Evolutionary conservation across 495 filamentous ascomycete species (phyloP).

Genomic region (Bombardia bombarda): DNA sequence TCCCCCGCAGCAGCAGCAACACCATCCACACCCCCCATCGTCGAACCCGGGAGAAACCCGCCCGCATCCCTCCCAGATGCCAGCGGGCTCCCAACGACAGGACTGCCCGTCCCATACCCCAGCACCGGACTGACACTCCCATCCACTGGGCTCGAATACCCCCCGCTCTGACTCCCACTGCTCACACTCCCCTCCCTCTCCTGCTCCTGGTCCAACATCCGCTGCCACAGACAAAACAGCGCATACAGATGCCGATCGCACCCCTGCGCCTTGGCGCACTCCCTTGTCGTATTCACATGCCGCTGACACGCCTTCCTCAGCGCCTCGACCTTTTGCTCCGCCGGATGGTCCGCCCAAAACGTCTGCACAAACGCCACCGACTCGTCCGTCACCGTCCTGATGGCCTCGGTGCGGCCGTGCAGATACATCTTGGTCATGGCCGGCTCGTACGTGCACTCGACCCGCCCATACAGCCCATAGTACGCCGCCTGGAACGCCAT

Average conservation of each 20-base stretch:
- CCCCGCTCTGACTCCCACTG: constrained; percentile 43
- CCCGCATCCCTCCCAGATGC: constrained; percentile 34
- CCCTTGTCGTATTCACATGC: constrained; percentile 71
- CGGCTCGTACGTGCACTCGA: constrained; percentile 94
- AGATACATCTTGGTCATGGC: constrained; percentile 95
- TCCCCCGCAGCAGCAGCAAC: constrained; percentile 5
- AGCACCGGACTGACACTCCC: no score
- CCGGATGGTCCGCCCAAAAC: constrained; percentile 89
- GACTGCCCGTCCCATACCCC: constrained; percentile 41
- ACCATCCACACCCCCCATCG: neutral
- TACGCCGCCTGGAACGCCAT: constrained; percentile 99
- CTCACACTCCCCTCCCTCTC: constrained; percentile 36
- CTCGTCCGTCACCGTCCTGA: constrained; percentile 77
- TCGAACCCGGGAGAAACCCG: no score
- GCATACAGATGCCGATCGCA: constrained; percentile 92
- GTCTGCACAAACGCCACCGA: constrained; percentile 79
- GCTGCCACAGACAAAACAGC: constrained; percentile 91
- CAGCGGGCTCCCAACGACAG: constrained; percentile 43
- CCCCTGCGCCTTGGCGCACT: constrained; percentile 87
- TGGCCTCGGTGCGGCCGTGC: constrained; percentile 90
- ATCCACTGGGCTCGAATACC: constrained; percentile 52
- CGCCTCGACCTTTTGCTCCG: constrained; percentile 73
- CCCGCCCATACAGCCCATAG: constrained; percentile 89
- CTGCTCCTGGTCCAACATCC: constrained; percentile 67
- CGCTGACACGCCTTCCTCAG: constrained; percentile 75